Percentiles rank a stretch among this genome's conserved stretches.
These are phyloP conservation scores for Prunus salicina DNA, from an alignment of 306 rosid species.

Conservation along the genomic window DNA sequence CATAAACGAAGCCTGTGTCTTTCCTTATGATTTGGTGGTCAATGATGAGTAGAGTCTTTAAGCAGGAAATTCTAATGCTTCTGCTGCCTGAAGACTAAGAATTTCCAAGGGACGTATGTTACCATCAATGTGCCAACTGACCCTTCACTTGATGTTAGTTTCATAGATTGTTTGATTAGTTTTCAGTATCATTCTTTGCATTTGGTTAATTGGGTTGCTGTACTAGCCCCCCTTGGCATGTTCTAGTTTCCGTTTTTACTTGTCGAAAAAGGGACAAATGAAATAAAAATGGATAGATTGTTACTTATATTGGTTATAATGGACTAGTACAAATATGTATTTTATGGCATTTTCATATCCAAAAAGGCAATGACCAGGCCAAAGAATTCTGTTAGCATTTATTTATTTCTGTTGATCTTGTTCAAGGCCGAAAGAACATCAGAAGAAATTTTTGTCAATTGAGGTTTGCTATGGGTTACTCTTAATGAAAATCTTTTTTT, in stretches of 20 bases:
- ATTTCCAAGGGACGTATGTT: not conserved
- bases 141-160: not conserved
- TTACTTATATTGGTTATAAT: not conserved
- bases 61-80: not conserved
- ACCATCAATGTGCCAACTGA: not conserved
- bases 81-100: not conserved
- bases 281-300: not conserved
- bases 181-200: not conserved
- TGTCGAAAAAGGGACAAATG: not conserved
- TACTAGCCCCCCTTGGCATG: not conserved
- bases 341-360: not conserved
- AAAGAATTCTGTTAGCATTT: not conserved
- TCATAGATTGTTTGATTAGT: not conserved
- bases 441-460: not conserved
- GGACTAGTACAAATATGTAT: not conserved
- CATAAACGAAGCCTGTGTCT: not conserved
- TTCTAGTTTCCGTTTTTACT: not conserved
- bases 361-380: not conserved
- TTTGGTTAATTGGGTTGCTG: not conserved
- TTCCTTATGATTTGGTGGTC: not conserved
- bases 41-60: not conserved
- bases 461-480: not conserved
- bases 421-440: not conserved
- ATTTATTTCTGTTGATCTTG: not conserved
- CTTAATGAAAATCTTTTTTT: not conserved